Evolutionary conservation across 352 stramenopile genomes (phyloP).

Genomic region (Phytophthora pisi): DNA sequence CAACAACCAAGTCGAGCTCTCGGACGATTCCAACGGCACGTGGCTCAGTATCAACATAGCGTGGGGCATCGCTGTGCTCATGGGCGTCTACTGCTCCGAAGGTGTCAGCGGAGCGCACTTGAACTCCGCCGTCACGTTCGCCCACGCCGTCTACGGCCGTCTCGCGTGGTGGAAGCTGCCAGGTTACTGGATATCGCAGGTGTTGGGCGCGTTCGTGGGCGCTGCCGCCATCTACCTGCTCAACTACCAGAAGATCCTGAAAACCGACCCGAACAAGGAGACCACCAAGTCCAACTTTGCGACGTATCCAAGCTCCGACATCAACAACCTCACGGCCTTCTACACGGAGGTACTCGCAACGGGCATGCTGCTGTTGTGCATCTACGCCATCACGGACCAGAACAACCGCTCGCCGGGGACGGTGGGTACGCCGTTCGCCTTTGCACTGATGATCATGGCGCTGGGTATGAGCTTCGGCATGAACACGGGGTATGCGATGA

Average conservation of each 20-base stretch:
- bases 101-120: constrained; percentile 24
- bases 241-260: constrained; percentile 28
- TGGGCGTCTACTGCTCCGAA: constrained; percentile 28
- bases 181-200: constrained; percentile 22
- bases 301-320: constrained; percentile 25
- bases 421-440: constrained; percentile 21
- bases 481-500: constrained; percentile 30
- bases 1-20: constrained; percentile 29
- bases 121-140: constrained; percentile 20
- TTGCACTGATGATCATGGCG: constrained; percentile 27
- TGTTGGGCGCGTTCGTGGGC: constrained; percentile 16
- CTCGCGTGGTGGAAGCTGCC: constrained; percentile 29
- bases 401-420: constrained; percentile 21
- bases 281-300: constrained; percentile 26
- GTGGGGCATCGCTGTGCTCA: constrained; percentile 26
- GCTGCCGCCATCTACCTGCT: constrained; percentile 24
- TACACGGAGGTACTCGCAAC: constrained; percentile 24
- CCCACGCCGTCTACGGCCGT: constrained; percentile 20
- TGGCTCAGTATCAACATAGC: constrained; percentile 31
- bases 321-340: constrained; percentile 29
- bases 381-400: constrained; percentile 31
- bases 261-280: constrained; percentile 19
- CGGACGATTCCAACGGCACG: constrained; percentile 21
- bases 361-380: constrained; percentile 21
- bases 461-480: constrained; percentile 27